These are phyloP conservation scores for Seminavis robusta DNA, from an alignment of 108 stramenopile species.

Conservation along the genomic window DNA sequence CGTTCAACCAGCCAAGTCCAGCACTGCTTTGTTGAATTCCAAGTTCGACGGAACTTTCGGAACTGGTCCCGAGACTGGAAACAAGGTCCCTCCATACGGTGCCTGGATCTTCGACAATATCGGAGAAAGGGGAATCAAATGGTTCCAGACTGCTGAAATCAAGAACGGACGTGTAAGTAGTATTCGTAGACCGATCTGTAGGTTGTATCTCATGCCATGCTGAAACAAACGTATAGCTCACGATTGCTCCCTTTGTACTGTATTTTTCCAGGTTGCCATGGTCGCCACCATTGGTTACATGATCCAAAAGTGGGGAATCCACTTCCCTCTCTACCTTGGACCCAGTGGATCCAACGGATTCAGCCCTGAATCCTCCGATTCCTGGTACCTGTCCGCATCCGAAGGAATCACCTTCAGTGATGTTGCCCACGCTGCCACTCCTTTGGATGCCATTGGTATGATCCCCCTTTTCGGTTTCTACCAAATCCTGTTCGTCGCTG, in stretches of 20 bases:
- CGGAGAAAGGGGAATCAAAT: constrained; percentile 59
- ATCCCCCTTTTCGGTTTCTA: constrained; percentile 63
- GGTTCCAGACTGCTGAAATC: constrained; percentile 80
- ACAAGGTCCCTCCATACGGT: constrained; percentile 76
- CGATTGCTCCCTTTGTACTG: no score
- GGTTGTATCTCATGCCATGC: no score
- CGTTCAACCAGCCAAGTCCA: no score
- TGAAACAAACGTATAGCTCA: no score
- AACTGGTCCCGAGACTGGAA: constrained; percentile 62
- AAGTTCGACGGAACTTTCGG: constrained; percentile 66
- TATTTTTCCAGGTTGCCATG: no score
- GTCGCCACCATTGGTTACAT: constrained; percentile 73
- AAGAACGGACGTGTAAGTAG: constrained; percentile 57
- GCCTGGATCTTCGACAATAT: constrained; percentile 59
- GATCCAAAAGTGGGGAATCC: constrained; percentile 66
- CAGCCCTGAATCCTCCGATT: constrained; percentile 48
- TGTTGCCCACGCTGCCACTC: constrained; percentile 48
- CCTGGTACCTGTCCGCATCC: constrained; percentile 53
- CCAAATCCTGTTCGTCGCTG: constrained; percentile 61
- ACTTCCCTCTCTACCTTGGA: constrained; percentile 73
- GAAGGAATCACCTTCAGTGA: constrained; percentile 63
- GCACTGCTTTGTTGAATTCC: constrained; percentile 30
- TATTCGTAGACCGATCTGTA: background rate
- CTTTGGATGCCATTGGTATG: constrained; percentile 67
- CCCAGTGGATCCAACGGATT: constrained; percentile 68